These are phyloP conservation scores for Cynanchum wilfordii DNA, from an alignment of 257 asterid genomes.

Conservation along the genomic window DNA sequence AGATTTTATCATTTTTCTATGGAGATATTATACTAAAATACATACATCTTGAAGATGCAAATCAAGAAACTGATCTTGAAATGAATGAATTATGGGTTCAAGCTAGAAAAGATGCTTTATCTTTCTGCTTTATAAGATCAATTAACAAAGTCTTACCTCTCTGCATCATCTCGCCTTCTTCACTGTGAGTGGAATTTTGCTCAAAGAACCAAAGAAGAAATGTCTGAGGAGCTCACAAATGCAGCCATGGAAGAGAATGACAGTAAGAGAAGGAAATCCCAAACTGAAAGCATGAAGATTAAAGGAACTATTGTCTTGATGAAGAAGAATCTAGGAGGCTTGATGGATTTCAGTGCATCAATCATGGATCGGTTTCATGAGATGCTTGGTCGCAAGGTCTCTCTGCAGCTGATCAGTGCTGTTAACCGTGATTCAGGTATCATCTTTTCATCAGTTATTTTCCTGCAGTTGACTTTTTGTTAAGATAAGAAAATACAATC, in stretches of 20 bases:
- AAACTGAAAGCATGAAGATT: conserved; percentile 28
- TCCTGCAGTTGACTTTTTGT: neutral
- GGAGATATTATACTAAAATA: too few species aligned
- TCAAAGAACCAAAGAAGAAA: neutral
- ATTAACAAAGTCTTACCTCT: neutral
- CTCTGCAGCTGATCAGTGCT: conserved; percentile 64
- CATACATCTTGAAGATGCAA: too few species aligned
- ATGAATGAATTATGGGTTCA: neutral
- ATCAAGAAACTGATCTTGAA: neutral
- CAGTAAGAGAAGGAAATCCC: neutral
- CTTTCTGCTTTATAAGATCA: neutral
- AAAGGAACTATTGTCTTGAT: conserved; percentile 52
- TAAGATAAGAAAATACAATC: too few species aligned
- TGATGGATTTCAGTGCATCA: conserved; percentile 41
- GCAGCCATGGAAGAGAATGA: neutral
- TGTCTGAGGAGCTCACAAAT: neutral
- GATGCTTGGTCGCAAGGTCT: conserved; percentile 51
- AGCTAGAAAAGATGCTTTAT: neutral
- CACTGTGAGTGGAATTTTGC: neutral
- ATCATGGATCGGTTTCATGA: conserved; percentile 55
- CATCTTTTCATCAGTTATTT: neutral
- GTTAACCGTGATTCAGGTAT: conserved; percentile 39
- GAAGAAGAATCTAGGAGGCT: conserved; percentile 64
- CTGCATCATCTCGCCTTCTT: neutral
- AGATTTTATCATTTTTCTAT: too few species aligned